Conservation (phyloP, 164 flowering plant genomes). For the Magnolia changhungtana region DNA sequence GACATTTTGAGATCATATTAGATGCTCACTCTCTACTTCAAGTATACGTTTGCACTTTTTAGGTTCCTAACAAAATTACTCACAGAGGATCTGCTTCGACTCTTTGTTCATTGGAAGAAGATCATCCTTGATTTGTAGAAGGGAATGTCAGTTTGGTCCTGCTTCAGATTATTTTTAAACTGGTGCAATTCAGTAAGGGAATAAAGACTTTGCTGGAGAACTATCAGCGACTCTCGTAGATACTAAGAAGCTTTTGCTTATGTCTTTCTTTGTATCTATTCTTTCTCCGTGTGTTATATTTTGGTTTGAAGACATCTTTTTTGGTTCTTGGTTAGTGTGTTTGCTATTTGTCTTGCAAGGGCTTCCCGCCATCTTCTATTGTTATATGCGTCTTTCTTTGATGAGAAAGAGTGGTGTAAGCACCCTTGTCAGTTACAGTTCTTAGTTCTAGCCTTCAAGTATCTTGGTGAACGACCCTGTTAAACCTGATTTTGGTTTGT, state of each 20-base stretch:
- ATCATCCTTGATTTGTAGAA: constrained; percentile 82
- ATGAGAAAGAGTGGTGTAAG: neutral
- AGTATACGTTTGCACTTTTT: constrained; percentile 1
- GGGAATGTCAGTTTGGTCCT: too few species aligned
- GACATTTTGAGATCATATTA: too few species aligned
- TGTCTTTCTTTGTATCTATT: too few species aligned
- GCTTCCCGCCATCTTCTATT: neutral
- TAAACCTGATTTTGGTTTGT: neutral
- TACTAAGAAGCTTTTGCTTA: too few species aligned
- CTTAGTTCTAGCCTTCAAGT: neutral
- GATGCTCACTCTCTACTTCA: too few species aligned
- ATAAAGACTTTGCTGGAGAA: too few species aligned
- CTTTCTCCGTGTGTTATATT: too few species aligned
- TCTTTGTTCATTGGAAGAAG: constrained; percentile 92
- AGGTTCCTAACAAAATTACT: constrained; percentile 97
- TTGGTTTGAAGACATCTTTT: too few species aligned
- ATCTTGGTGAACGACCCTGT: neutral
- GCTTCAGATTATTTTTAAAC: constrained; percentile 46
- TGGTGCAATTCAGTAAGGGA: constrained; percentile 69
- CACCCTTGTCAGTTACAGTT: neutral
- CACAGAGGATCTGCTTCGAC: constrained; percentile 85
- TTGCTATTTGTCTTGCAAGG: too few species aligned
- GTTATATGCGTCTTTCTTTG: neutral
- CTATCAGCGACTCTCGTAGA: too few species aligned
- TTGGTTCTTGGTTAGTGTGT: too few species aligned